These are phyloP conservation scores for Arthrobotrys sinensis DNA, from an alignment of 2,329 filamentous ascomycete species.

Conservation along the genomic window DNA sequence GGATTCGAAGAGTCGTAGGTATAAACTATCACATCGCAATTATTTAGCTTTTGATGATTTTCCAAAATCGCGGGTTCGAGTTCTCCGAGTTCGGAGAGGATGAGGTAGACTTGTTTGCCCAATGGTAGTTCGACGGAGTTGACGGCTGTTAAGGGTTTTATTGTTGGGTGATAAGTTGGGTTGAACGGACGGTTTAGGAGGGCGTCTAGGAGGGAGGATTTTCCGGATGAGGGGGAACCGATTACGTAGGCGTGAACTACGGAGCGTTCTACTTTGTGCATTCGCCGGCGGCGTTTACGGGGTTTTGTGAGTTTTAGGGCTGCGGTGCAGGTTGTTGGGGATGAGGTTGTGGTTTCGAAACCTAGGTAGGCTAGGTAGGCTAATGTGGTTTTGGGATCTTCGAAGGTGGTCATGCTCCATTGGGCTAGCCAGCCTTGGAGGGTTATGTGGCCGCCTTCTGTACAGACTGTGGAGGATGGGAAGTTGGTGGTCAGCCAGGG, in stretches of 20 bases:
- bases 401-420: slow-evolving; percentile 99
- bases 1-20: slow-evolving; percentile 97
- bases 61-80: slow-evolving; percentile 95
- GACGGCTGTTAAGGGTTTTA: slow-evolving; percentile 92
- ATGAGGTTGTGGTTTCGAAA: slow-evolving; percentile 82
- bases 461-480: slow-evolving; percentile 92
- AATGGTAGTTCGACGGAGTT: slow-evolving; percentile 97
- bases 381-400: slow-evolving; percentile 93
- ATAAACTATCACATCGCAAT: slow-evolving; percentile 94
- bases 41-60: slow-evolving; percentile 88
- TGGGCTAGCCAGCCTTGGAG: slow-evolving; percentile 98
- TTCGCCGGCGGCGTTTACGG: slow-evolving; percentile 84
- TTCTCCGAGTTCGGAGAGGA: slow-evolving; percentile 94
- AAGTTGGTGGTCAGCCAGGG: slow-evolving; percentile 93
- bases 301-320: slow-evolving; percentile 94
- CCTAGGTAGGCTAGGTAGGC: slow-evolving; percentile 97
- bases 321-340: slow-evolving; percentile 82
- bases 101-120: slow-evolving; percentile 96
- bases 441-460: slow-evolving; percentile 94
- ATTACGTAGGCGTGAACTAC: slow-evolving; percentile 95
- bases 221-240: slow-evolving; percentile 87
- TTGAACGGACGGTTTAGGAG: slow-evolving; percentile 92
- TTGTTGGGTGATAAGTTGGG: slow-evolving; percentile 88
- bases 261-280: slow-evolving; percentile 90
- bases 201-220: slow-evolving; percentile 86